Base-by-base conservation (phyloP, 164 flowering plant genomes). In the Aristolochia californica region DNA sequence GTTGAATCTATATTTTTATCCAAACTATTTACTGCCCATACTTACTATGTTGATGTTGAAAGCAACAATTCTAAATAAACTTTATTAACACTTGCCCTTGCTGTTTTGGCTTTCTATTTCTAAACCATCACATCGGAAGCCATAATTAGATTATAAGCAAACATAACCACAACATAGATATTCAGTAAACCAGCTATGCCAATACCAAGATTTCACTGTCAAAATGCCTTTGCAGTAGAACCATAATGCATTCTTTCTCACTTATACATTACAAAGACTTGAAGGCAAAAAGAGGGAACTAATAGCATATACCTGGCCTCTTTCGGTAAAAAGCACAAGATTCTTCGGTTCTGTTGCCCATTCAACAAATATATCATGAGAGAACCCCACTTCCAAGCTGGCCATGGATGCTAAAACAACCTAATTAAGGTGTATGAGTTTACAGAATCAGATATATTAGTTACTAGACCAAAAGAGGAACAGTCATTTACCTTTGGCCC, bases 401-500 rank as follows among this genome's bases (percentile, higher is more conserved):
- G 88, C 97, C 98, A 93, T 89, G 61, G 98, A 93, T 61, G 91
- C 85, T 67, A 93, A 72, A 62, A 89, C 98, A 76, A 93, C 75
- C 97, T 93, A 71, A 43, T 79, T 34, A 59, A 55, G 43, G 60
- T 15, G 40, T 22, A 53, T 64, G 55, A 66, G 68, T 56, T 53
- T n/a, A n/a, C 58, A 59, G 38, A 13, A 28, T 25, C 50, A 20
- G n/a, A n/a, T n/a, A n/a, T 26, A 43, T 43, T 54, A 53, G 62
- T 24, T 21, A 4, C n/a, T n/a, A 45, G 52, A 22, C 43, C 22
- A 8, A 43, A 24, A 54, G 60, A 18, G 53, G 47, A 28, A 16
- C 9, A 57, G 26, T 50, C 22, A 22, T 72, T 55, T 48, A 89
- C 99, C 91, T 93, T 93, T 67, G 99, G 97, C 45, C 96, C 99